Conservation (phyloP, 140 eudicot species). For the Flaveria floridana region DNA sequence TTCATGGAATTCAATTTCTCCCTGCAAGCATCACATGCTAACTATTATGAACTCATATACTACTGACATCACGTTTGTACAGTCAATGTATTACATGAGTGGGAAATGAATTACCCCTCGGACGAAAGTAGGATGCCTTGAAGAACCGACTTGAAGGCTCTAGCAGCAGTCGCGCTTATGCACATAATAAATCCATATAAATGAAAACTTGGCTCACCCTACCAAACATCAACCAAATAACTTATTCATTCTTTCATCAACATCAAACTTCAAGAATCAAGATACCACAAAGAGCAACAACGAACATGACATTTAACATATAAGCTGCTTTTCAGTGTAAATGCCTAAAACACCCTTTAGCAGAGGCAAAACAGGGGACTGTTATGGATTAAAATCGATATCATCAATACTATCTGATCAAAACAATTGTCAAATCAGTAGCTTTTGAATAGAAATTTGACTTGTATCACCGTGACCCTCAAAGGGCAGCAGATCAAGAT, state of each 20-base stretch:
- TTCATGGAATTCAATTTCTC: conserved; percentile 99
- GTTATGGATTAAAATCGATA: neutral
- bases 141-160: conserved; percentile 98
- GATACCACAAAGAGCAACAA: conserved; percentile 6
- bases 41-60: neutral
- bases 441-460: neutral
- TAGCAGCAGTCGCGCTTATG: conserved; percentile 92
- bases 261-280: conserved; percentile 15
- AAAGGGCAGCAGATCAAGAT: conserved; percentile 18
- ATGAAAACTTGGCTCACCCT: conserved; percentile 99
- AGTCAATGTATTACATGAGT: neutral
- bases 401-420: neutral
- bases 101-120: conserved; percentile 63
- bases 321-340: neutral
- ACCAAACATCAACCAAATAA: conserved; percentile 24
- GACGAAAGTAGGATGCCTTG: conserved; percentile 91
- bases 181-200: conserved; percentile 96
- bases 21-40: conserved; percentile 46
- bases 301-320: neutral
- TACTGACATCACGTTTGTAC: neutral
- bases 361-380: neutral
- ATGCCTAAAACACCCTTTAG: conserved; percentile 5
- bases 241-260: neutral
- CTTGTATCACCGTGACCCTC: neutral
- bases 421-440: neutral